phyloP scores from a whole-genome alignment of 129 eudicot genomes.

The Lactuca sativa region DNA sequence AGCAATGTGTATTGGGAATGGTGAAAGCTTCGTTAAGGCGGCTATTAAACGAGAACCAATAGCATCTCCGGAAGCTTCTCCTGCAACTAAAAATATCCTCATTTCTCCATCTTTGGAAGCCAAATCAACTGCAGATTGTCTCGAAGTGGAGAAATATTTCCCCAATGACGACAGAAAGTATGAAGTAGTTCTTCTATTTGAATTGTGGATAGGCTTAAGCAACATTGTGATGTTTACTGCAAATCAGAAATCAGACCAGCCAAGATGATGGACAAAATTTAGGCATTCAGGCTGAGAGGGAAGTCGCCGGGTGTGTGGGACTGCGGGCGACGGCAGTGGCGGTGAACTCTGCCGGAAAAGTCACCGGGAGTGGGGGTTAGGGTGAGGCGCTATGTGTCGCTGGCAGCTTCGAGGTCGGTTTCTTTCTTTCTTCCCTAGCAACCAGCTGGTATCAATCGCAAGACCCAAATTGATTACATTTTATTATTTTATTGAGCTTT shows the following conservation, averaged over 20 bases:
- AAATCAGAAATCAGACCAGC: constrained; percentile 17
- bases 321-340: too few relatives aligned
- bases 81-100: constrained; percentile 91
- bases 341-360: too few relatives aligned
- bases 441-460: too few relatives aligned
- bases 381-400: too few relatives aligned
- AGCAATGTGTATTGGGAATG: constrained; percentile 60
- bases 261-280: constrained; percentile 1
- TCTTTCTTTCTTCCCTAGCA: too few relatives aligned
- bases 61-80: constrained; percentile 92
- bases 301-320: too few relatives aligned
- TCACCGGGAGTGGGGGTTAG: too few relatives aligned
- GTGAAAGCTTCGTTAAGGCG: constrained; percentile 68
- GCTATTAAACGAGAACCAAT: constrained; percentile 75
- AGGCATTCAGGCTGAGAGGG: not conserved
- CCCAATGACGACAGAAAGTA: constrained; percentile 19
- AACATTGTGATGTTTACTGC: constrained; percentile 42
- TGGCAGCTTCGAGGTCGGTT: too few relatives aligned
- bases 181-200: constrained; percentile 24
- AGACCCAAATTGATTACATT: too few relatives aligned
- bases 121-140: constrained; percentile 50
- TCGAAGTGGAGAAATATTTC: constrained; percentile 48
- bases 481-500: too few relatives aligned
- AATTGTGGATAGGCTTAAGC: constrained; percentile 19
- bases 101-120: constrained; percentile 84